Conservation (phyloP, 257 asterid species). For the Dorcoceras hygrometricum region DNA sequence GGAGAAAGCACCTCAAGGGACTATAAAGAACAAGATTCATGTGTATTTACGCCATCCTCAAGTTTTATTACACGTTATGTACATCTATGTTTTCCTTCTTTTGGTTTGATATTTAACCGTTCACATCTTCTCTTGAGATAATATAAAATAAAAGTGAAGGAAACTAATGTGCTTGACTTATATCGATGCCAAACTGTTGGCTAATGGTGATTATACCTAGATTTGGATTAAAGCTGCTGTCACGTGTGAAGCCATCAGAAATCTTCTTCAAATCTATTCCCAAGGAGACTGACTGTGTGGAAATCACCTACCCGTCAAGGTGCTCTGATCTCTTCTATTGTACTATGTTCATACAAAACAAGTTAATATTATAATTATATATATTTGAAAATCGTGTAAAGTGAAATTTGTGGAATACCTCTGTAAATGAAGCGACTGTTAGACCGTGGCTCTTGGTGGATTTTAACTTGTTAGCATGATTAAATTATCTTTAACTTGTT, state of each 20-base stretch:
- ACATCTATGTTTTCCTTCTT: neutral
- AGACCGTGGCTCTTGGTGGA: neutral
- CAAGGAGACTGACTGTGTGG: neutral
- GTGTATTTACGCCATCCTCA: conserved; percentile 45
- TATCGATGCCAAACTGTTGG: conserved; percentile 4
- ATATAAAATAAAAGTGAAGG: neutral
- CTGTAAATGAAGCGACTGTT: neutral
- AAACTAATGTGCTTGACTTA: conserved; percentile 10
- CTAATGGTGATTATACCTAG: conserved; percentile 34
- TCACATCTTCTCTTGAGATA: conserved; percentile 5
- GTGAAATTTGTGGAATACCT: neutral
- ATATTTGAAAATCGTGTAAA: neutral
- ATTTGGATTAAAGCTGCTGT: conserved; percentile 76
- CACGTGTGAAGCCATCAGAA: conserved; percentile 88
- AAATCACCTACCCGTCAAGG: conserved; percentile 64
- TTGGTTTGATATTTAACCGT: conserved; percentile 17
- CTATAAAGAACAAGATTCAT: conserved; percentile 75
- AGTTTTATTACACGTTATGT: neutral
- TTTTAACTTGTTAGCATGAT: conserved; percentile 7
- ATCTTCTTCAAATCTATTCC: neutral
- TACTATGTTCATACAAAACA: neutral
- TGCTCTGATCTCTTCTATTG: conserved; percentile 18
- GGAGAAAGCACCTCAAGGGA: conserved; percentile 32
- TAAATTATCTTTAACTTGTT: too few relatives aligned
- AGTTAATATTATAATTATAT: too few relatives aligned